Percentiles rank a stretch among this genome's conserved stretches.
phyloP scores from a whole-genome alignment of 2,329 filamentous ascomycete genomes.

The Bipolaris bicolor region DNA sequence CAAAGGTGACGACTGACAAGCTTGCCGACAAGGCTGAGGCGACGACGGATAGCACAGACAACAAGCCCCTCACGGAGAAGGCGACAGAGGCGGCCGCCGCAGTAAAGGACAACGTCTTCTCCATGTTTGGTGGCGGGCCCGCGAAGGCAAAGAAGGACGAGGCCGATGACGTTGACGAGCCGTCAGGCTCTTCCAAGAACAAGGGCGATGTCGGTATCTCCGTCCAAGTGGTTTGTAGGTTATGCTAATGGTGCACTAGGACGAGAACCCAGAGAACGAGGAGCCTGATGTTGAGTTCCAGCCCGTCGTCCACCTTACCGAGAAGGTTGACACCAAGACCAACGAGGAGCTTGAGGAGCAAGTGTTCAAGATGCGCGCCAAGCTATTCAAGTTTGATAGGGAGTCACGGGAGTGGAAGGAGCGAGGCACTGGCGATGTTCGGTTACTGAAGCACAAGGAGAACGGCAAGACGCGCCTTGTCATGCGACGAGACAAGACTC shows the following conservation, averaged over 20 bases:
- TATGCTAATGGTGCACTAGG: slow-evolving; percentile 45
- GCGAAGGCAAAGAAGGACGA: slow-evolving; percentile 93
- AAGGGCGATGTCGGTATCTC: slow-evolving; percentile 52
- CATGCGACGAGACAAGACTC: slow-evolving; percentile 99
- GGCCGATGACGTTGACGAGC: slow-evolving; percentile 74
- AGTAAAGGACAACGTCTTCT: slow-evolving; percentile 74
- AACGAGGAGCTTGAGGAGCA: slow-evolving; percentile 98
- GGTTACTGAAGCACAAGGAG: slow-evolving; percentile 98
- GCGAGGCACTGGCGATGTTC: slow-evolving; percentile 94
- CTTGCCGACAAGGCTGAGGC: slow-evolving; percentile 35
- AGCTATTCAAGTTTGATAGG: slow-evolving; percentile 97
- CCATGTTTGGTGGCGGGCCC: slow-evolving; percentile 97
- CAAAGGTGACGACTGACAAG: slow-evolving; percentile 52
- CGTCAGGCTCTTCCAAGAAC: slow-evolving; percentile 76
- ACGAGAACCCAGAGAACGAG: slow-evolving; percentile 84
- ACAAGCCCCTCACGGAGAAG: slow-evolving; percentile 56
- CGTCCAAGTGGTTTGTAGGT: neutral
- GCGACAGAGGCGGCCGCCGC: slow-evolving; percentile 48
- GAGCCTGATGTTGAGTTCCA: slow-evolving; percentile 96
- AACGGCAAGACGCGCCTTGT: slow-evolving; percentile 97
- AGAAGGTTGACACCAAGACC: slow-evolving; percentile 96
- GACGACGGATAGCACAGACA: slow-evolving; percentile 50
- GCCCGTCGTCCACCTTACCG: slow-evolving; percentile 92
- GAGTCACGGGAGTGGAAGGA: slow-evolving; percentile 98
- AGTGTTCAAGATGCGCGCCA: slow-evolving; percentile 99